Percentiles rank a stretch among this genome's conserved stretches.
Conservation (phyloP, 2,329 filamentous ascomycete species). For the Geoglossum cookeanum region DNA sequence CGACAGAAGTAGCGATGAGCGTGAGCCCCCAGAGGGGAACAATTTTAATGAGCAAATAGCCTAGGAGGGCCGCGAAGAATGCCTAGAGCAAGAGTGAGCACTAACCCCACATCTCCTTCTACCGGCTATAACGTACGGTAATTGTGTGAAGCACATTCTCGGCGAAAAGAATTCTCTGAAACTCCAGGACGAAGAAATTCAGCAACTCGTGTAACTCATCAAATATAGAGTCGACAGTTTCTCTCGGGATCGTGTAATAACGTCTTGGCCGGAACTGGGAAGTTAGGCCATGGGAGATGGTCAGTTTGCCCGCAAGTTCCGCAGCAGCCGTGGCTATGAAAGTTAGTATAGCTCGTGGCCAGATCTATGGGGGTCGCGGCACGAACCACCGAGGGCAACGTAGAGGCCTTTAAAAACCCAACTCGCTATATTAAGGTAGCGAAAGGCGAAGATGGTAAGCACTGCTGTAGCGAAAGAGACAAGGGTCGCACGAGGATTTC, state of each 20-base stretch:
- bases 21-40: slow-evolving; percentile 51
- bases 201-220: slow-evolving; percentile 47
- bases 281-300: slow-evolving; percentile 41
- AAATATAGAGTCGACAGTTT: slow-evolving; percentile 40
- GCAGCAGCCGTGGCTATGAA: slow-evolving; percentile 12
- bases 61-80: slow-evolving; percentile 40
- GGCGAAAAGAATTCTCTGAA: slow-evolving; percentile 46
- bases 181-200: slow-evolving; percentile 55
- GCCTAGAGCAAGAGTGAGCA: slow-evolving; percentile 24
- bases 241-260: slow-evolving; percentile 47
- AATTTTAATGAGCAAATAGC: slow-evolving; percentile 50
- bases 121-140: slow-evolving; percentile 29
- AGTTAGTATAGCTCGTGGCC: slow-evolving; percentile 1
- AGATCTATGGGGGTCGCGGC: background rate
- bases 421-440: slow-evolving; percentile 47
- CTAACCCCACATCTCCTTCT: background rate
- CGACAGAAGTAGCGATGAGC: slow-evolving; percentile 36
- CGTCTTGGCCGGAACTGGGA: slow-evolving; percentile 46
- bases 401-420: slow-evolving; percentile 47
- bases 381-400: slow-evolving; percentile 38
- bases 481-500: slow-evolving; percentile 32
- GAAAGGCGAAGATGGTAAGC: slow-evolving; percentile 39
- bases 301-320: slow-evolving; percentile 40
- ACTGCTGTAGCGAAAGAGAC: slow-evolving; percentile 43
- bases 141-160: slow-evolving; percentile 44